Evolutionary conservation across 441 rosid genomes (phyloP), one percentile per base, ranked within the genome.

Genomic region (Melastoma candidum): DNA sequence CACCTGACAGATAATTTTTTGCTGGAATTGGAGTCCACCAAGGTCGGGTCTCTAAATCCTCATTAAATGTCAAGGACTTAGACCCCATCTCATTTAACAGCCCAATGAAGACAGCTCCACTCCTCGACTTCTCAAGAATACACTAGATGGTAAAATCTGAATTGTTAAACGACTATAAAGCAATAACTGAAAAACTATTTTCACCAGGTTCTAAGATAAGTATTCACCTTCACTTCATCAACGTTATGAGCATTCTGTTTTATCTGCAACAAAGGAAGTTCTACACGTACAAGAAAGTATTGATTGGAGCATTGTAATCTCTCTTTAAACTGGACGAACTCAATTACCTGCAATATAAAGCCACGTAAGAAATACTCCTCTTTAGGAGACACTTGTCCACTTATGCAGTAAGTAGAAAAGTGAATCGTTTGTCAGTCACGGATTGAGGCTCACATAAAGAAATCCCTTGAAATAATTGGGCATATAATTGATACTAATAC

Each of bases 1-100:
- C 41, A 87, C 99, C 97, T 70, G 85, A 73, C 24, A 94, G 81
- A 73, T 83, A 78, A 66, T 94, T 94, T 74, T 80, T 84, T 68
- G 73, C 94, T 27, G 92, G 71, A 69, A 70, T 70, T 70, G 97
- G 99, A 13, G 96, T 87, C 97, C 99, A 94, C 97, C 97, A 94
- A 63, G 99, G 97, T 48, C 96, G 79, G 53, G 92, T 72, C 63
- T 79, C 82, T 61, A 90, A 74, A 74, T 90, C 99, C 70, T 94
- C 97, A 74, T 94, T 87, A 67, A 82, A 83, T 61, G 79, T 80
- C 75, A 87, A 63, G 41, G 76, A 73, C 69, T 71, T 83, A 36
- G 92, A 80, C 52, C 80, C 85, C 66, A 85, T 79, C 77, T 87
- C 95, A 60, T 80, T 73, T 10, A 95, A 79, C 44, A 94, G 86